Conservation (phyloP, 768 basidiomycete genomes). For the Leccinum longicurvipes region DNA sequence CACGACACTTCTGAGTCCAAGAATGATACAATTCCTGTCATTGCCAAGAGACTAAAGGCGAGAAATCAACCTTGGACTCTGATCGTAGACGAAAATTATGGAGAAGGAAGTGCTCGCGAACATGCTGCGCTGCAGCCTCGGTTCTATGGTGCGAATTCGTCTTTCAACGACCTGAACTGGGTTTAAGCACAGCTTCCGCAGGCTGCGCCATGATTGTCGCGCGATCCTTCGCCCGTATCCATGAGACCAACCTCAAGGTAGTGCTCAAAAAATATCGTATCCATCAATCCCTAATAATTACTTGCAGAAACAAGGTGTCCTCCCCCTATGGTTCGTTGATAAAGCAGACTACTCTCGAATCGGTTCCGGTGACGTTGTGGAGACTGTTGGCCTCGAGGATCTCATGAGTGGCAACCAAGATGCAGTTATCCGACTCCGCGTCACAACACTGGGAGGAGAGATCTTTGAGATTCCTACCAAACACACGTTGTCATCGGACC, state of each 20-base stretch:
- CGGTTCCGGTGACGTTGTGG: constrained; percentile 74
- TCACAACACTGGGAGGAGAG: constrained; percentile 64
- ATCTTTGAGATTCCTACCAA: constrained; percentile 65
- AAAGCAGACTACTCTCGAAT: constrained; percentile 84
- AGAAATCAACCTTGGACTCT: constrained; percentile 87
- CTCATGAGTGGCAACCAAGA: constrained; percentile 48
- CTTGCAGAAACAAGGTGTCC: constrained; percentile 89
- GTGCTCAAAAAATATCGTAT: constrained; percentile 7
- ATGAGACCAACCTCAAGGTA: constrained; percentile 96
- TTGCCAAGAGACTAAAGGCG: constrained; percentile 87
- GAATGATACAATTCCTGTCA: constrained; percentile 81
- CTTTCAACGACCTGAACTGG: not conserved
- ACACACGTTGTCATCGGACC: constrained; percentile 90
- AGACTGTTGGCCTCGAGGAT: constrained; percentile 79
- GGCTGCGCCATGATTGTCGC: constrained; percentile 88
- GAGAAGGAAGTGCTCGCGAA: constrained; percentile 96
- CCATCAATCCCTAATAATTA: constrained; percentile 1
- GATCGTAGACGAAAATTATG: constrained; percentile 95
- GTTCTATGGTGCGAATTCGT: constrained; percentile 64
- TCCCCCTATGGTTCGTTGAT: constrained; percentile 92
- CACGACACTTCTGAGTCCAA: constrained; percentile 39
- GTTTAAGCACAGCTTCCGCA: constrained; percentile 22
- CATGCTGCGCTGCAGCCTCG: constrained; percentile 97
- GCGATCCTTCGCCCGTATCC: constrained; percentile 94
- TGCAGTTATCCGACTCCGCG: constrained; percentile 49